Percentiles rank a stretch among this genome's conserved stretches.
Evolutionary conservation across 2,329 filamentous ascomycete species (phyloP).

Genomic region (Chaetomiaceae sp.): DNA sequence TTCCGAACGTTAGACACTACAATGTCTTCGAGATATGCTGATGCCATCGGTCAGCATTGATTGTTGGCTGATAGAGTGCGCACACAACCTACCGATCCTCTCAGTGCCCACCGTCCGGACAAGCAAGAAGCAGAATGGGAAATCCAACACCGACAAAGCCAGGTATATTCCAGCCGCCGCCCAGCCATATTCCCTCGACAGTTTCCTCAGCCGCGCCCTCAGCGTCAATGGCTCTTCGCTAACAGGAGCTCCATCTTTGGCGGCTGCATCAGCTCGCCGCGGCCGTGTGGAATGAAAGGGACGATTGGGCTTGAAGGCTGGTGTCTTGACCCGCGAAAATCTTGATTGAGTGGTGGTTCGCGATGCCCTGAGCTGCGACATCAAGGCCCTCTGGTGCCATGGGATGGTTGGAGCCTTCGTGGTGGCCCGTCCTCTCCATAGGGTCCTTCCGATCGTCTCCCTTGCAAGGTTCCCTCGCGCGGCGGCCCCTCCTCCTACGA

Average conservation of each 20-base stretch:
- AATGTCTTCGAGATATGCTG: slow-evolving; percentile 63
- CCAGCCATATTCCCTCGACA: slow-evolving; percentile 93
- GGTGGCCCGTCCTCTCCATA: slow-evolving; percentile 8
- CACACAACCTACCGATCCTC: slow-evolving; percentile 61
- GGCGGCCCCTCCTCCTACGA: slow-evolving; percentile 12
- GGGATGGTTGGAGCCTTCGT: slow-evolving; percentile 3
- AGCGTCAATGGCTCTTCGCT: slow-evolving; percentile 46
- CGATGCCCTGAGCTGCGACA: slow-evolving; percentile 19
- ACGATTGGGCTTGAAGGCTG: slow-evolving; percentile 21
- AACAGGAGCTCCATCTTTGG: slow-evolving; percentile 7
- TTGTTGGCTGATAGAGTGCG: neutral
- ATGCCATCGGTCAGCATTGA: neutral
- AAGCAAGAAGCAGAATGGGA: slow-evolving; percentile 90
- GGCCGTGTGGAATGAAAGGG: slow-evolving; percentile 30
- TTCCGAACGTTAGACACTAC: slow-evolving; percentile 57
- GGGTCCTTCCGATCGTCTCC: neutral
- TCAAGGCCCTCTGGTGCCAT: slow-evolving; percentile 16
- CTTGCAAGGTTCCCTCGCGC: slow-evolving; percentile 6
- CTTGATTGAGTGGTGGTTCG: slow-evolving; percentile 6
- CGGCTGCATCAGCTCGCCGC: slow-evolving; percentile 21
- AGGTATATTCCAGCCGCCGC: slow-evolving; percentile 89
- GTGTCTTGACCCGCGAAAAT: slow-evolving; percentile 8
- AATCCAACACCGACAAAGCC: slow-evolving; percentile 76
- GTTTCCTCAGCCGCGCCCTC: slow-evolving; percentile 70
- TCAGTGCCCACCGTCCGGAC: slow-evolving; percentile 82